Conservation (phyloP, 495 filamentous ascomycete genomes). For the Acidomyces sp. region DNA sequence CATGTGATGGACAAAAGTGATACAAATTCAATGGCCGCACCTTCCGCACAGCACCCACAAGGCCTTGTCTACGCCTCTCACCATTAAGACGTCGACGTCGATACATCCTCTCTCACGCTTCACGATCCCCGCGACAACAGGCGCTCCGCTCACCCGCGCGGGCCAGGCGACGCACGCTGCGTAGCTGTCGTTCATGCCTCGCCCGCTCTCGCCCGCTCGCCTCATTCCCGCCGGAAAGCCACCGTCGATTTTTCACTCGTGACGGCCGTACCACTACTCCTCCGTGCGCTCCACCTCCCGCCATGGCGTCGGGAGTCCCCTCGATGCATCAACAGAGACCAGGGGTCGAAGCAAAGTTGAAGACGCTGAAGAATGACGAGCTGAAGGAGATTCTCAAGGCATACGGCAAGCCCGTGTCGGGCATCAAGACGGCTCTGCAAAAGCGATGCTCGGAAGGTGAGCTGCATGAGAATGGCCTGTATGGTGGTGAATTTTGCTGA, state of each 20-base stretch:
- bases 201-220: too few species aligned
- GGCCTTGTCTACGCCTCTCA: too few species aligned
- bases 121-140: too few species aligned
- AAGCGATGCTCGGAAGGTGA: constrained; percentile 60
- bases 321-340: constrained; percentile 21
- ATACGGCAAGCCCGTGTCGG: constrained; percentile 58
- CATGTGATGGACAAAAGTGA: constrained; percentile 1
- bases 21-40: constrained; percentile 5
- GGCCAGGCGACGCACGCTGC: too few species aligned
- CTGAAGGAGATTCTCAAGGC: constrained; percentile 59
- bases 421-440: constrained; percentile 71
- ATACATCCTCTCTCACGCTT: too few species aligned
- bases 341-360: constrained; percentile 36
- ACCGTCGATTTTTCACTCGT: background rate
- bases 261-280: background rate
- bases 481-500: too few species aligned
- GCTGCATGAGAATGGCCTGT: constrained; percentile 24
- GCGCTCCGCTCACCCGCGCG: too few species aligned
- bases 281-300: background rate
- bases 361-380: constrained; percentile 53
- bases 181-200: too few species aligned
- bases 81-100: too few species aligned
- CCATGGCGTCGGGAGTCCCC: constrained; percentile 38
- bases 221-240: too few species aligned
- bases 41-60: constrained; percentile 12